Evolutionary conservation across 2,329 filamentous ascomycete genomes (phyloP).

Genomic region (Ceratocystis destructans): DNA sequence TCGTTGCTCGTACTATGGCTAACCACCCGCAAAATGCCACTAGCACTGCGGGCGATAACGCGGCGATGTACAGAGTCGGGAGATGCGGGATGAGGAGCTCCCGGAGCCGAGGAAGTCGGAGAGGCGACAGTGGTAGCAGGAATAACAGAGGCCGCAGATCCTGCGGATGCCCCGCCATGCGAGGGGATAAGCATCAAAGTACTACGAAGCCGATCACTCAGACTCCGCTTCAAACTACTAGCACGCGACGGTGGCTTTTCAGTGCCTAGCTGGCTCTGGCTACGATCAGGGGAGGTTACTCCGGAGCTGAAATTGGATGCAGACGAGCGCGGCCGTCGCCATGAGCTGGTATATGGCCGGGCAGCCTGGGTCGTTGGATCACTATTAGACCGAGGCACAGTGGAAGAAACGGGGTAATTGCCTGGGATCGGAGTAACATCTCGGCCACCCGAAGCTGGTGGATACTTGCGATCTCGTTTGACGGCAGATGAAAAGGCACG

Average conservation of each 20-base stretch:
- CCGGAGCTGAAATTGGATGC: slow-evolving; percentile 28
- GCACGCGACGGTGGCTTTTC: slow-evolving; percentile 24
- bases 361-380: slow-evolving; percentile 7
- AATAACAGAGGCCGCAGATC: slow-evolving; percentile 20
- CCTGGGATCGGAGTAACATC: slow-evolving; percentile 15
- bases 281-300: slow-evolving; percentile 4
- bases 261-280: slow-evolving; percentile 6
- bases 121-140: slow-evolving; percentile 21
- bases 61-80: slow-evolving; percentile 36
- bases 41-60: slow-evolving; percentile 44
- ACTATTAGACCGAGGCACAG: slow-evolving; percentile 12
- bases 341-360: slow-evolving; percentile 11
- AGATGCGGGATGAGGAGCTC: neutral
- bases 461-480: slow-evolving; percentile 17
- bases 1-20: slow-evolving; percentile 37
- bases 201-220: slow-evolving; percentile 41
- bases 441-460: slow-evolving; percentile 15
- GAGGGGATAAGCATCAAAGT: slow-evolving; percentile 48
- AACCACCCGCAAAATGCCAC: slow-evolving; percentile 47
- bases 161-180: slow-evolving; percentile 30
- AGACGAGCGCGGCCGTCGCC: slow-evolving; percentile 10
- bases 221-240: slow-evolving; percentile 35
- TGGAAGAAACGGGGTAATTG: slow-evolving; percentile 7
- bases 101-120: neutral
- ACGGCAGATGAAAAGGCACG: slow-evolving; percentile 12